A percentile compares a stretch with the other conserved stretches of the same genome.
Conservation (phyloP, 371 early-diverging fungal genomes). For the Mucor racemosus region DNA sequence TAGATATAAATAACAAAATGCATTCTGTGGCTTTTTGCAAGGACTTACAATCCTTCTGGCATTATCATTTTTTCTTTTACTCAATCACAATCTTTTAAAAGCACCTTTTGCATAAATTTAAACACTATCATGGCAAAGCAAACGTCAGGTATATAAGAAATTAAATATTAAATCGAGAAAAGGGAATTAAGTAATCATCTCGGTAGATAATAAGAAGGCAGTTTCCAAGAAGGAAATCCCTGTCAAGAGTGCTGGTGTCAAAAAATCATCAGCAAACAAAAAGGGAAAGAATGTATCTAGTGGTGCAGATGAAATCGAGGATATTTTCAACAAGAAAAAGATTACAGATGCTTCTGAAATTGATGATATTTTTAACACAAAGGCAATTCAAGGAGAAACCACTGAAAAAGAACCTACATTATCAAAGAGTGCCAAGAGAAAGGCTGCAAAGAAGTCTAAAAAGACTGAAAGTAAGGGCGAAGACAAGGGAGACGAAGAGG, state of each 20-base stretch:
- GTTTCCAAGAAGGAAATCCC: slow-evolving; percentile 7
- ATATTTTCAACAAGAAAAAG: slow-evolving; percentile 22
- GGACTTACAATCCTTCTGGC: background rate
- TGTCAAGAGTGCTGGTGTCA: slow-evolving; percentile 34
- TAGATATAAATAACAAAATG: no score
- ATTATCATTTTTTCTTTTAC: background rate
- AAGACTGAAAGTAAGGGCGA: background rate
- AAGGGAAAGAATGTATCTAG: slow-evolving; percentile 8
- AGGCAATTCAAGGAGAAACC: slow-evolving; percentile 20
- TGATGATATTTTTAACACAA: slow-evolving; percentile 53
- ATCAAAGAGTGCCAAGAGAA: slow-evolving; percentile 23
- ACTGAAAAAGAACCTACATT: slow-evolving; percentile 12
- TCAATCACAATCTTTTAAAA: background rate
- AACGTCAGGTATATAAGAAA: background rate
- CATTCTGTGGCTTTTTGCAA: background rate
- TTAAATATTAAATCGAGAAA: background rate
- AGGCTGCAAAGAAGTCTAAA: slow-evolving; percentile 26
- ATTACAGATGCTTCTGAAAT: slow-evolving; percentile 40
- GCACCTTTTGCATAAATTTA: background rate
- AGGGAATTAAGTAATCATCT: no score
- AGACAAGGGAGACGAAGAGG: slow-evolving; percentile 16
- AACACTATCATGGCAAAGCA: background rate
- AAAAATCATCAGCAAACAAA: background rate
- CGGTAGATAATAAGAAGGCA: background rate
- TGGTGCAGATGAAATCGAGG: slow-evolving; percentile 18